These are phyloP conservation scores for Ganoderma sinense DNA, from an alignment of 1,284 basidiomycete species.

Conservation along the genomic window DNA sequence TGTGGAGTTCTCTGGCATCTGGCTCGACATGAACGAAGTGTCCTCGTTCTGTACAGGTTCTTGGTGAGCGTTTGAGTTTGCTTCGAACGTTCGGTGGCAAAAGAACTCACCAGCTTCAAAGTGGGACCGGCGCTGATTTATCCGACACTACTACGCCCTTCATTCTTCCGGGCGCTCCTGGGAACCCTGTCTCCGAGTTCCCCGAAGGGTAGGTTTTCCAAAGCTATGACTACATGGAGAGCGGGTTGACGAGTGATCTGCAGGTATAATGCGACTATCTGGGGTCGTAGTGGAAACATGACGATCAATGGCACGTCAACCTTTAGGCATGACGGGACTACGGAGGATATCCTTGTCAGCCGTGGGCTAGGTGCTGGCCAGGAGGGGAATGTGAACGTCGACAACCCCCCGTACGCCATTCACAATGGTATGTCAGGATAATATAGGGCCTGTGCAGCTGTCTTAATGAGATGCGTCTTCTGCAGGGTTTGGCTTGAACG, in stretches of 20 bases:
- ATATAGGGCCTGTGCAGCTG: conserved; percentile 6
- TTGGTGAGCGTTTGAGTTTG: conserved; percentile 51
- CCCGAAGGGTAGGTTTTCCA: conserved; percentile 62
- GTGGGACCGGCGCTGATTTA: conserved; percentile 62
- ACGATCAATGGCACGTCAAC: conserved; percentile 74
- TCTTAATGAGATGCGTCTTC: not conserved
- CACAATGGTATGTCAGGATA: conserved; percentile 60
- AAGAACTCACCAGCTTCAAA: conserved; percentile 14
- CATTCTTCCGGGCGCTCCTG: conserved; percentile 60
- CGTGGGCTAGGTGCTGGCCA: conserved; percentile 51
- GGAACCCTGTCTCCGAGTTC: conserved; percentile 56
- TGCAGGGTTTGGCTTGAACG: conserved; percentile 47
- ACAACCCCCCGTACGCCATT: conserved; percentile 71
- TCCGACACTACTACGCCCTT: conserved; percentile 56
- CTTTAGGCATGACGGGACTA: conserved; percentile 52
- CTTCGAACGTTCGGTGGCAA: not conserved
- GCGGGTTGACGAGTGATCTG: not conserved
- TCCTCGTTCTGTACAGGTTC: conserved; percentile 71
- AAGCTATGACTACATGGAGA: not conserved
- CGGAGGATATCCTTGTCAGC: not conserved
- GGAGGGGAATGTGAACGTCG: conserved; percentile 56
- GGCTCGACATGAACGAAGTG: conserved; percentile 82
- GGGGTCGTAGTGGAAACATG: conserved; percentile 77
- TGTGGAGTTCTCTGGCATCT: conserved; percentile 72
- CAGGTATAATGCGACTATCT: conserved; percentile 70